Base-by-base conservation (phyloP, 371 early-diverging fungal genomes). In the Lichtheimia ornata region DNA sequence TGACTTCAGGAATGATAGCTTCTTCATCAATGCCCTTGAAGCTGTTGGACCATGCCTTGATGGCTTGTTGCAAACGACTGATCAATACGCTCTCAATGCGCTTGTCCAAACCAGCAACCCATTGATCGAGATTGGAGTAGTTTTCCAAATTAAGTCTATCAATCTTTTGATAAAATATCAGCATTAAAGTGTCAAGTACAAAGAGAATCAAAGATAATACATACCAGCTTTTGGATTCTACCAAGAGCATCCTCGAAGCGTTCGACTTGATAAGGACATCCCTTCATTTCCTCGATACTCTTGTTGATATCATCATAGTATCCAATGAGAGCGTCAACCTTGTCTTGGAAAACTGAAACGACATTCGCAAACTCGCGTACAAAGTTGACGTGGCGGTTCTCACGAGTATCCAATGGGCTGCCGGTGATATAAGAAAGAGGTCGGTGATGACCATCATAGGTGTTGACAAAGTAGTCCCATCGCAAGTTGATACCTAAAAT, bases 381-480 rank as follows among this genome's bases (percentile, higher is more conserved):
- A 84, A 96, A 98, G 64, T 84, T 85, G 9, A 95, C 90, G 63
- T 97, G 95, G 40, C 93, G 87, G 70, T 91, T 93, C 65, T 96
- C 95, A 18, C 88, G 79, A 40, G 81, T 78, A 61, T 87, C 90
- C 44, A 85, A 62, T 5, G 75, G 74, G 12, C 71, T 75, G 12
- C 84, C 82, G 9, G 83, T 74, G 35, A 82, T 62, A 49, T 77
- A 80, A 14, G 82, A 72, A 35, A 79, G 58, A 0, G 83, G 73
- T 20, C 79, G 75, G 53, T 77, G 82, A 63, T 82, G 83, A 7
- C 84, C 73, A 50, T 89, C 91, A 54, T 86, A 89, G 5, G 93
- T 83, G 58, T 92, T 92, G 50, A 94, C 93, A 76, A 99, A 97
- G 61, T 93, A 94, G 72, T 97, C 97, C 99, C 99, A 99, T 17